Base-by-base conservation (phyloP, 169 alveolate genomes). In the Cyclospora cayetanensis region DNA sequence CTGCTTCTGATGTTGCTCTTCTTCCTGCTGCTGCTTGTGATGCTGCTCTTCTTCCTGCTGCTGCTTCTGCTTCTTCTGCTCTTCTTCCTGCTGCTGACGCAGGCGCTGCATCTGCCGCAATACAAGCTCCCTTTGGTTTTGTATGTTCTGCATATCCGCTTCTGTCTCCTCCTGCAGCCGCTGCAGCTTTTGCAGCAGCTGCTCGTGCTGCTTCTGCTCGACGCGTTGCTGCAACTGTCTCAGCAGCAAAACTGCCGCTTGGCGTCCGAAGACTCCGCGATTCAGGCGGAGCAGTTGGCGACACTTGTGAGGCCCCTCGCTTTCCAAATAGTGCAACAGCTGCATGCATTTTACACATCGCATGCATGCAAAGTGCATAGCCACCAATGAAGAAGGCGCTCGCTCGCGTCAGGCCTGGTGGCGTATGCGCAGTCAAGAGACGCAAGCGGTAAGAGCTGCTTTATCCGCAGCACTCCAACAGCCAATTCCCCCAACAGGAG, bases 121-220 rank as follows among this genome's bases (percentile, higher is more conserved):
- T n/a, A n/a, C n/a, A n/a, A n/a, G n/a, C n/a, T n/a, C n/a, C n/a
- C n/a, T n/a, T n/a, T n/a, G n/a, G n/a, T n/a, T n/a, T n/a, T n/a
- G n/a, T n/a, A n/a, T n/a, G n/a, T n/a, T n/a, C n/a, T n/a, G n/a
- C n/a, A n/a, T n/a, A n/a, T n/a, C n/a, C n/a, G n/a, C n/a, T n/a
- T n/a, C 25, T 29, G 20, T 31, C 2, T 7, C 25, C 31, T 20
- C 27, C 82, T 27, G 31, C 82, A 1, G 42, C 31, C 29, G 42
- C 82, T 70, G 82, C 82, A 15, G 82, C 82, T 55, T 55, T 12
- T 22, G 60, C 60, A 46, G 60, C 60, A 46, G 15, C 60, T 7
- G n/a, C 7, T 11, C 7, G n/a, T 46, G 60, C 60, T 11, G 60
- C 7, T 7, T 11, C 60, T 46, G n/a, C 60, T 11, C 7, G 60